Evolutionary conservation across 768 basidiomycete species (phyloP).

Genomic region (Mycena belliarum): DNA sequence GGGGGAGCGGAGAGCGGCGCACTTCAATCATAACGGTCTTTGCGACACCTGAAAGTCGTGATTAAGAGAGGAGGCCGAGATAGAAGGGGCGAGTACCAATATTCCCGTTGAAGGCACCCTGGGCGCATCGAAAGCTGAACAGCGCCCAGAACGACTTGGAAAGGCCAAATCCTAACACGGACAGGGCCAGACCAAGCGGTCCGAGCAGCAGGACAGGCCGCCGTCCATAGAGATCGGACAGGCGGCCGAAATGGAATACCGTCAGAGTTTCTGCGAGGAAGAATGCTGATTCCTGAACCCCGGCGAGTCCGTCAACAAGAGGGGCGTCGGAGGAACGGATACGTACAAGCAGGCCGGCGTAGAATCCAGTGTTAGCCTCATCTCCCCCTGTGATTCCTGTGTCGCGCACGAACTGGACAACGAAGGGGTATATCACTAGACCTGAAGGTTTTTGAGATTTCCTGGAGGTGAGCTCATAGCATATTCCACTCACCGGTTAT

Average conservation of each 20-base stretch:
- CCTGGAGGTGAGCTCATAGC: not conserved
- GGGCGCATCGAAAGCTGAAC: constrained; percentile 8
- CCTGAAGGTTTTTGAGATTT: not conserved
- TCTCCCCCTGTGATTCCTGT: constrained; percentile 12
- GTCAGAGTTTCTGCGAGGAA: constrained; percentile 26
- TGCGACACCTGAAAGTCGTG: not conserved
- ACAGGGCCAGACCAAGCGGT: constrained; percentile 21
- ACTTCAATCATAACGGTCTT: constrained; percentile 14
- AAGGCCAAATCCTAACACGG: constrained; percentile 28
- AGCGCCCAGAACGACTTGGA: constrained; percentile 22
- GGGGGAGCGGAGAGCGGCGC: not conserved
- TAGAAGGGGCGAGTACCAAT: not conserved
- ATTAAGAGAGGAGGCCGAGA: not conserved
- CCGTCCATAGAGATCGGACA: constrained; percentile 29
- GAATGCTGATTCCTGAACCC: constrained; percentile 27
- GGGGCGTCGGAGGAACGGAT: not conserved
- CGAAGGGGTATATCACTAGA: constrained; percentile 11
- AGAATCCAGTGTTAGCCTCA: constrained; percentile 7
- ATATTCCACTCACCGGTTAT: constrained; percentile 3
- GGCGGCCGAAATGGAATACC: constrained; percentile 25
- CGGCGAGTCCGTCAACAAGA: not conserved
- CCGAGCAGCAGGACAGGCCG: constrained; percentile 26
- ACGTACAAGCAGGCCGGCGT: constrained; percentile 10
- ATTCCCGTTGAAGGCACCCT: constrained; percentile 18
- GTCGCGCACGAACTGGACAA: constrained; percentile 3